Base-by-base conservation (phyloP, 371 early-diverging fungal species). In the Mitosporidium daphniae region DNA sequence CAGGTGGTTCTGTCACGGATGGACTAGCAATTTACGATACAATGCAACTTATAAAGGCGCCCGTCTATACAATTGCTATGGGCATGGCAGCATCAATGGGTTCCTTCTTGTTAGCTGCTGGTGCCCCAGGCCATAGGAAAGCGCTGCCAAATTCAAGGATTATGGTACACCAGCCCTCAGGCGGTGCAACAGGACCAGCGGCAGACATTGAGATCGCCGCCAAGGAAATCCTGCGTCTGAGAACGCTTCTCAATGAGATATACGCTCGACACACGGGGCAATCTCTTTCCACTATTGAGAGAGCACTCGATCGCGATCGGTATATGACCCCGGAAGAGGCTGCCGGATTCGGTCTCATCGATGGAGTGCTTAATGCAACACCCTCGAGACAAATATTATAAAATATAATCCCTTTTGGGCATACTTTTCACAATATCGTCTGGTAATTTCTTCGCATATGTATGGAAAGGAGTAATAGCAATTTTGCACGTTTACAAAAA, bases 81-180 rank as follows among this genome's bases (percentile, higher is more conserved):
- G 91, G 91, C 4, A 80, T 82, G 43, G 86, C 91, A 4, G 73
- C 78, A 31, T 78, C 80, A 0, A 89, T 89, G 91, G 91, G 74
- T 3, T 80, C 86, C 16, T 50, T 89, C 28, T 53, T 89, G 17
- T 45, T 89, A 28, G 51, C 74, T 8, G 74, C 75, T 8, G 70
- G 82, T 14, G 66, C 66, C 17, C 55, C 61, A 7, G 91, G 86
- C 8, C 65, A 65, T 26, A 47, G 91, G 9, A 64, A 52, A 29
- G 55, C 73, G 11, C 49, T 89, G 13, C 84, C 84, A 7, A 66
- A 89, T 41, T 59, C 78, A 8, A 57, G 70, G 2, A 64, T 84
- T 16, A 89, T 84, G 86, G 59, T 89, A 31, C 91, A 89, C 36
- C 91, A 84, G 63, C 23, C 23, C 24, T 1, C 20, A 9, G 91